Percentiles rank a stretch among this genome's conserved stretches.
These are phyloP conservation scores for Monilinia aucupariae DNA, from an alignment of 2,329 filamentous ascomycete species.

Conservation along the genomic window DNA sequence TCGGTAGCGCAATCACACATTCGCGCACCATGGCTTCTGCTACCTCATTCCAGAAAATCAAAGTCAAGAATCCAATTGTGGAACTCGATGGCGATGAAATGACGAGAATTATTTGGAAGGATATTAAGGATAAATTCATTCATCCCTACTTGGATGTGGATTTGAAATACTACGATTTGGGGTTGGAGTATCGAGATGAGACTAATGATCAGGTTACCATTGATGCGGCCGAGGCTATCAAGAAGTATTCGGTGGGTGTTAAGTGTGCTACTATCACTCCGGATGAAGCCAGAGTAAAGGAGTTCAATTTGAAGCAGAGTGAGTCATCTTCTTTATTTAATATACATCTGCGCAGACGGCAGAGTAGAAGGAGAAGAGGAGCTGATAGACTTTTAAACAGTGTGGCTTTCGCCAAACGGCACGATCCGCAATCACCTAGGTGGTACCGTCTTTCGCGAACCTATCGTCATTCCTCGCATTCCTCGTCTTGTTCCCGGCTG, in stretches of 20 bases:
- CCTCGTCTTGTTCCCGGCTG: conserved; percentile 92
- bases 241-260: conserved; percentile 97
- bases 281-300: conserved; percentile 91
- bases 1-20: conserved; percentile 32
- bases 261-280: conserved; percentile 99
- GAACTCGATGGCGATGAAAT: conserved; percentile 95
- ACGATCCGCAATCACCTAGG: conserved; percentile 72
- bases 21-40: conserved; percentile 50
- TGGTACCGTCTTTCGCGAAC: conserved; percentile 97
- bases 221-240: conserved; percentile 93
- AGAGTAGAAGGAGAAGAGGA: background rate
- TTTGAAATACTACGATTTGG: conserved; percentile 96
- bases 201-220: conserved; percentile 94
- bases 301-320: conserved; percentile 99
- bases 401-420: conserved; percentile 98
- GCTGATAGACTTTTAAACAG: conserved; percentile 40
- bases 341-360: background rate
- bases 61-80: conserved; percentile 98
- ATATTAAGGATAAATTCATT: conserved; percentile 99
- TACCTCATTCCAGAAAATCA: conserved; percentile 70
- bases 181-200: conserved; percentile 89
- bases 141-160: conserved; percentile 93
- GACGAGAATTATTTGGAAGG: conserved; percentile 98
- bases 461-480: conserved; percentile 91
- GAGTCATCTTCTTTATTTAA: conserved; percentile 35